These are phyloP conservation scores for Pterulicium gracile DNA, from an alignment of 1,284 basidiomycete genomes.

Conservation along the genomic window DNA sequence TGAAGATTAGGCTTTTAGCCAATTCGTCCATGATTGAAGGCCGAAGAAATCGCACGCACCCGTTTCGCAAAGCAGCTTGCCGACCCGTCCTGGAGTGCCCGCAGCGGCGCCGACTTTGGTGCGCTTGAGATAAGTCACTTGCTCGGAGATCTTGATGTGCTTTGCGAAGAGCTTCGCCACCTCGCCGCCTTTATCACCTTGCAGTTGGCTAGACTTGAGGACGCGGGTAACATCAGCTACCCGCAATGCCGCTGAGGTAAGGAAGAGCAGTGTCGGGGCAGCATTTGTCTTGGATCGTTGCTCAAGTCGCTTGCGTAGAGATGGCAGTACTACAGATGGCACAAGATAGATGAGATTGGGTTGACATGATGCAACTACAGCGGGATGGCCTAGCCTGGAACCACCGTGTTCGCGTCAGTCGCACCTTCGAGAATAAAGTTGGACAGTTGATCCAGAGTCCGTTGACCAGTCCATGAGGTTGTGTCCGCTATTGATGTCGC, in stretches of 20 bases:
- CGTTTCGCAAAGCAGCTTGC: constrained; percentile 68
- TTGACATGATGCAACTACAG: background rate
- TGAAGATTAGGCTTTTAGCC: constrained; percentile 18
- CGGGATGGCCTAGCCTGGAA: too few species aligned
- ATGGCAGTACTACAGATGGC: constrained; percentile 45
- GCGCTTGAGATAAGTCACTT: constrained; percentile 61
- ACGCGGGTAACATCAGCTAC: constrained; percentile 68
- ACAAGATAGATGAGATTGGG: constrained; percentile 1
- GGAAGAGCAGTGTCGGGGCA: constrained; percentile 67
- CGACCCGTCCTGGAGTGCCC: constrained; percentile 74
- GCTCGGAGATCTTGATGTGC: constrained; percentile 76
- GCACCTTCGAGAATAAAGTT: constrained; percentile 66
- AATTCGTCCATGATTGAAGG: constrained; percentile 4
- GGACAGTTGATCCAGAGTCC: constrained; percentile 56
- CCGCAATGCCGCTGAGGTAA: constrained; percentile 69
- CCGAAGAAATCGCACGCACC: constrained; percentile 30
- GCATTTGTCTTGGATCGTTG: constrained; percentile 66
- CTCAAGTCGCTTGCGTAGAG: constrained; percentile 52
- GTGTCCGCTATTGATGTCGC: constrained; percentile 66
- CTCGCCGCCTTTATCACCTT: constrained; percentile 71
- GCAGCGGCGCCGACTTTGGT: constrained; percentile 71
- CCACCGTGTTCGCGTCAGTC: too few species aligned
- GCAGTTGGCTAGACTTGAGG: constrained; percentile 54
- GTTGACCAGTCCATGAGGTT: constrained; percentile 53
- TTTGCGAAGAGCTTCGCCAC: constrained; percentile 81